Base-by-base conservation (phyloP, 2,329 filamentous ascomycete species). In the Elsinoe perseae region DNA sequence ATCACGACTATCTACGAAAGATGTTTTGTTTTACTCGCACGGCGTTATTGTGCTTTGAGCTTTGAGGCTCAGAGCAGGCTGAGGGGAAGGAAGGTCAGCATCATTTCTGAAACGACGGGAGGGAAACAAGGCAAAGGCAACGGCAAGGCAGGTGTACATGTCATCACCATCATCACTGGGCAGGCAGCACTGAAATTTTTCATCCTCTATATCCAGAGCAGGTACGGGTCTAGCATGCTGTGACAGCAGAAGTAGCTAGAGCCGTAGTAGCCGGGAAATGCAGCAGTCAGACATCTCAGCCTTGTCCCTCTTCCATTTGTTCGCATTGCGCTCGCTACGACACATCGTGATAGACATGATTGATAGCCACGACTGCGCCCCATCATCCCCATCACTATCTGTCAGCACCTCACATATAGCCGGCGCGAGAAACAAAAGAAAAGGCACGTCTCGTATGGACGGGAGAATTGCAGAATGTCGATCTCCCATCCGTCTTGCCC, bases 181-280 rank as follows among this genome's bases (percentile, higher is more conserved):
- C 30, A 52, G 48, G 48, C 48, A 52, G 48, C 48, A 52, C 48
- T 52, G 28, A 36, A 50, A 34, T 44, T 25, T 38, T 36, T 36
- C 9, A 12, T 36, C n/a, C 12, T 36, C 18, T 32, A 25, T 50
- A 30, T n/a, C 44, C 25, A 18, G 44, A 27, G 44, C 28, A 30
- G 28, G 28, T 30, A 30, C 28, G 5, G 32, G 32, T 12, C 6
- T 30, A 30, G 6, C 12, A 7, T 14, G 5, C n/a, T 14, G 12
- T 14, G 10, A 14, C 5, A 36, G 32, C 32, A 14, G 32, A 9
- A 36, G 4, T 14, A 30, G n/a, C n/a, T n/a, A n/a, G n/a, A 36
- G 32, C 32, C 4, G 32, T 14, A 36, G 32, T n/a, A n/a, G n/a
- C n/a, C n/a, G n/a, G n/a, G n/a, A n/a, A n/a, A n/a, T n/a, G n/a